Conservation (phyloP, 2,329 filamentous ascomycete genomes). For the Paraphoma sp. region DNA sequence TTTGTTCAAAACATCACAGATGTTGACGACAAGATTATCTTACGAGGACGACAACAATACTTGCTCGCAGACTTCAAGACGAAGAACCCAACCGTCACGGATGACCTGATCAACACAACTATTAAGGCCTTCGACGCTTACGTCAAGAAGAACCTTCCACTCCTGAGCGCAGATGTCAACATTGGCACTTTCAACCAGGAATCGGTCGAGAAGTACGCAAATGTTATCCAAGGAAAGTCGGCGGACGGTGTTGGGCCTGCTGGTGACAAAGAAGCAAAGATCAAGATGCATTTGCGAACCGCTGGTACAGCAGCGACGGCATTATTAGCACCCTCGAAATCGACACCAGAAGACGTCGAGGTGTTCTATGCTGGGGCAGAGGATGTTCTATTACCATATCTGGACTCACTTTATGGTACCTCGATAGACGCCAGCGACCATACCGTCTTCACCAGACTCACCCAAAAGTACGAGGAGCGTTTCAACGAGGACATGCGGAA, state of each 20-base stretch:
- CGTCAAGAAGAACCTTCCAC: constrained; percentile 71
- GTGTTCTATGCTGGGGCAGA: constrained; percentile 65
- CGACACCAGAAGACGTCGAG: constrained; percentile 41
- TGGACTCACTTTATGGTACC: constrained; percentile 69
- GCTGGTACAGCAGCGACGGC: constrained; percentile 61
- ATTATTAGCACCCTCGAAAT: constrained; percentile 45
- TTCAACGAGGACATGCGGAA: constrained; percentile 89
- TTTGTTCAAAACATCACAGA: constrained; percentile 95
- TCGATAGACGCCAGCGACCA: constrained; percentile 67
- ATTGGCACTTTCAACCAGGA: constrained; percentile 57
- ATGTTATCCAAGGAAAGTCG: constrained; percentile 62
- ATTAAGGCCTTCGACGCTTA: constrained; percentile 63
- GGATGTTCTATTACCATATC: constrained; percentile 79
- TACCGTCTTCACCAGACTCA: constrained; percentile 85
- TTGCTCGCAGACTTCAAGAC: constrained; percentile 73
- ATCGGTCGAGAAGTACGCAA: constrained; percentile 59
- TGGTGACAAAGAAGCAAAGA: constrained; percentile 81
- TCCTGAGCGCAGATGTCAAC: constrained; percentile 53
- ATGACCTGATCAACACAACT: constrained; percentile 57
- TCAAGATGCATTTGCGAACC: constrained; percentile 85
- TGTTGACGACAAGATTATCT: constrained; percentile 63
- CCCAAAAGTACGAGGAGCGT: constrained; percentile 82
- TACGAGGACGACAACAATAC: constrained; percentile 76
- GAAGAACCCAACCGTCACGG: constrained; percentile 52
- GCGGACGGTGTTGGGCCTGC: constrained; percentile 62